Conservation (phyloP, 2,329 filamentous ascomycete genomes). For the Penicillium verrucosum region DNA sequence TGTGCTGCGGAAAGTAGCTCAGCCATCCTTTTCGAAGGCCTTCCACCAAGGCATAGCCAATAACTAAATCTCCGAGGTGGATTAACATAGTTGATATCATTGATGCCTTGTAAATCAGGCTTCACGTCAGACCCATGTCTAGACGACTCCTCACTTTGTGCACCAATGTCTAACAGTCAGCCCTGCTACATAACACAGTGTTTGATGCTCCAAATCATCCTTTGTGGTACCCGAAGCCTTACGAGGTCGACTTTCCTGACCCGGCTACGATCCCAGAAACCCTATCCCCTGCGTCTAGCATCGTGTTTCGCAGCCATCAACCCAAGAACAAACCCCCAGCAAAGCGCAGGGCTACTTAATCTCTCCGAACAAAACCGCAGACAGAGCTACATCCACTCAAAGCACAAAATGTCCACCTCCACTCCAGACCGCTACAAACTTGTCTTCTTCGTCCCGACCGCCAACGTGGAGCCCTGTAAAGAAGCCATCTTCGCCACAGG, state of each 20-base stretch:
- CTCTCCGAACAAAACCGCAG: background rate
- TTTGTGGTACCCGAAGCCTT: background rate
- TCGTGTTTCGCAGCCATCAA: background rate
- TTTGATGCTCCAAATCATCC: background rate
- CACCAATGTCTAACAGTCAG: background rate
- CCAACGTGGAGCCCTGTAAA: conserved; percentile 41
- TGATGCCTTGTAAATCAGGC: no score
- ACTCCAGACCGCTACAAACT: conserved; percentile 40
- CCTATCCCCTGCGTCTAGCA: background rate
- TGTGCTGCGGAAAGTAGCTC: no score
- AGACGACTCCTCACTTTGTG: background rate
- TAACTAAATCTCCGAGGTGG: no score
- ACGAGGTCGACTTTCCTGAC: background rate
- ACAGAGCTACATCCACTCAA: background rate
- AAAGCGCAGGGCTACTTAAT: background rate
- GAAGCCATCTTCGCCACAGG: conserved; percentile 43
- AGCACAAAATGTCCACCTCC: conserved; percentile 24
- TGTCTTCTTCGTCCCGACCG: conserved; percentile 43
- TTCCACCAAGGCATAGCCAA: no score
- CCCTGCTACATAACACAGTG: background rate
- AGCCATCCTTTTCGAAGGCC: no score
- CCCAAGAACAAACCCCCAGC: background rate
- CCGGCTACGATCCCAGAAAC: background rate
- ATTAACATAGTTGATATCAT: no score
- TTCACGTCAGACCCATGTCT: background rate